Conservation (phyloP, 2,329 filamentous ascomycete species). For the Colletotrichum tropicale region DNA sequence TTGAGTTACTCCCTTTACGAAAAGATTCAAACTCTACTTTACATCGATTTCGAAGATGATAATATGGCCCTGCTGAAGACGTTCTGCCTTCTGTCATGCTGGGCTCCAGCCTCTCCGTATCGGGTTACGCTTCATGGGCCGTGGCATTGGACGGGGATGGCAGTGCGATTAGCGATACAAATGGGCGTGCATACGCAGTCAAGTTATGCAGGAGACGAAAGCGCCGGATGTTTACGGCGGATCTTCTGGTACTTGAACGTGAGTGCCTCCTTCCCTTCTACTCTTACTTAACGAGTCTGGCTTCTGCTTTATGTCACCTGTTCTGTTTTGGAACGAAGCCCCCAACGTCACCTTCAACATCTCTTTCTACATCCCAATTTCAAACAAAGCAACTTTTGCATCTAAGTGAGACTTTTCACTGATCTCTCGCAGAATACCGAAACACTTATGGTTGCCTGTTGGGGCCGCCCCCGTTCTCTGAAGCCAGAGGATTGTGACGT, state of each 20-base stretch:
- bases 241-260: background rate
- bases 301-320: accelerated
- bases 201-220: background rate
- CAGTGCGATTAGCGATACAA: background rate
- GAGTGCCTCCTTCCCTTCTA: background rate
- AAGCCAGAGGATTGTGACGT: background rate
- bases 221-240: background rate
- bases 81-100: background rate
- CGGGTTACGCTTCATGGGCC: background rate
- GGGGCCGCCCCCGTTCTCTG: background rate
- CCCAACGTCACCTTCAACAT: background rate
- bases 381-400: background rate
- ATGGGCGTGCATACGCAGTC: background rate
- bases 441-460: background rate
- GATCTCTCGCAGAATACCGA: background rate
- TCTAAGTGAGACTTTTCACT: background rate
- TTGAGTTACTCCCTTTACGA: background rate
- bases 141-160: background rate
- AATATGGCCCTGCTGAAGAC: background rate
- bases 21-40: background rate
- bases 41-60: background rate
- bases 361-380: background rate
- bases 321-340: background rate
- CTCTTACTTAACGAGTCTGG: background rate
- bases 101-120: background rate